These are phyloP conservation scores for Corrigiola litoralis DNA, from an alignment of 179 eudicot species.

Conservation along the genomic window DNA sequence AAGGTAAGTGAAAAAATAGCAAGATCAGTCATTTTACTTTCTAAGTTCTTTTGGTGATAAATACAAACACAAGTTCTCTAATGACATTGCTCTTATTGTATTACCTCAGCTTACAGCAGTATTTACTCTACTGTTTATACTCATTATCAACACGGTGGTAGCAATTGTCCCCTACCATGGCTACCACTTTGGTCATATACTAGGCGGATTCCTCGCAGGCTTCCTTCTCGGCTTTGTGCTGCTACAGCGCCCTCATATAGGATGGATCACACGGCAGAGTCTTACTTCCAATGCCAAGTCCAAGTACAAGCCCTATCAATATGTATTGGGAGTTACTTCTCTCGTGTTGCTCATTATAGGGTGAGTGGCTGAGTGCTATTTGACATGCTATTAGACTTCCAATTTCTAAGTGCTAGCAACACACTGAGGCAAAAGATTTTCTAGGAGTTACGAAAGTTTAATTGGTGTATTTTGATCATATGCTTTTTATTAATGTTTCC, in stretches of 20 bases:
- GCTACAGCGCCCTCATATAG: constrained; percentile 52
- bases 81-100: neutral
- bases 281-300: constrained; percentile 24
- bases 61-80: neutral
- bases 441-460: no score
- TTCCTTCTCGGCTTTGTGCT: constrained; percentile 64
- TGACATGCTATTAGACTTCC: neutral
- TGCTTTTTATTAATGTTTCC: neutral
- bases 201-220: constrained; percentile 63
- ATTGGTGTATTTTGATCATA: neutral
- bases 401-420: no score
- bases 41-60: no score
- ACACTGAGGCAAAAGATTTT: no score
- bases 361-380: constrained; percentile 32
- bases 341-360: constrained; percentile 36
- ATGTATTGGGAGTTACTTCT: constrained; percentile 33
- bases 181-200: constrained; percentile 55
- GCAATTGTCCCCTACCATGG: constrained; percentile 63
- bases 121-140: constrained; percentile 37
- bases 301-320: constrained; percentile 57
- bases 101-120: constrained; percentile 37
- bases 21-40: neutral
- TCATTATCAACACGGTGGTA: constrained; percentile 47
- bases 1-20: constrained; percentile 28
- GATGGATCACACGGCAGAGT: constrained; percentile 29